Base-by-base conservation (phyloP, 306 rosid genomes). In the Dicorynia guianensis region DNA sequence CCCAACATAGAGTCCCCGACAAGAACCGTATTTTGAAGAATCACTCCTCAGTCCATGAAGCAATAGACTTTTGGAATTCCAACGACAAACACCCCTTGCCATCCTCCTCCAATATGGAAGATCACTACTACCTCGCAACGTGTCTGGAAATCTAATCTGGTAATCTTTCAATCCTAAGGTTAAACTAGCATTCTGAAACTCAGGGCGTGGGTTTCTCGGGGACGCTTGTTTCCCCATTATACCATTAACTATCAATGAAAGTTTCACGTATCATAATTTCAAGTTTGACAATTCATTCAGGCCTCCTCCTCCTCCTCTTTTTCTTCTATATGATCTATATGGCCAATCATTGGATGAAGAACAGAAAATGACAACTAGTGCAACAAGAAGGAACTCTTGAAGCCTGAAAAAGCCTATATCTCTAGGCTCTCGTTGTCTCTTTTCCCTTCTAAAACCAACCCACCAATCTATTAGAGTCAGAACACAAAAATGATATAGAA, bases 21-120 rank as follows among this genome's bases (percentile, higher is more conserved):
- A 76, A 79, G 85, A 75, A 79, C 82, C 67, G 70, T 79, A 77
- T 62, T 94, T 94, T 66, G 88, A 69, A 60, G 88, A 79, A 84
- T 79, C 87, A 81, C 64, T 86, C 77, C 80, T 91, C 75, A 74
- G 65, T 18, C 85, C 90, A 69, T 86, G 87, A 65, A 82, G 64
- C 73, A 83, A 81, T 63, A 79, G 78, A 10, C 80, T 72, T 75
- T 91, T 89, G 19, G 92, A 78, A 83, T 71, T 79, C 84, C 84
- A 87, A 79, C 81, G 78, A 65, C 57, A 78, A 70, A 85, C 90
- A 54, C 83, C 89, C 61, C 87, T 85, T 46, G 80, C 50, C 57
- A 81, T 49, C 73, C 90, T 86, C 80, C 87, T 89, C 66, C 93
- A 92, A 38, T 81, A 54, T 44, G 82, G 66, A 66, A 82, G 76